These are phyloP conservation scores for Zychaea mexicana DNA, from an alignment of 371 early-diverging fungal genomes.

Conservation along the genomic window DNA sequence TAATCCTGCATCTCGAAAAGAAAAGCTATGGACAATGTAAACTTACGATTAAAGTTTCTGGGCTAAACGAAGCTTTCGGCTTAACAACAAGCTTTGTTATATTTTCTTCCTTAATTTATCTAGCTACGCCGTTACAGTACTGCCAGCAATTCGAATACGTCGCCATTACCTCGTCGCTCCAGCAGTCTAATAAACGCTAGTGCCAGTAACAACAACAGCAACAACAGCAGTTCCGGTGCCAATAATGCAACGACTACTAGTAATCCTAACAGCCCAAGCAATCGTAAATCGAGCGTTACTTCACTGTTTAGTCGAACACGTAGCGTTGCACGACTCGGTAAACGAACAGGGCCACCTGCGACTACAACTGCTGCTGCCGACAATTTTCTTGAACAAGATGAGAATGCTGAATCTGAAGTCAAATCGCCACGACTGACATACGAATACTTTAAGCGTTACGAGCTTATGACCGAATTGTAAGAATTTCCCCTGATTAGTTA, in stretches of 20 bases:
- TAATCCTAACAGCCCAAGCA: neutral
- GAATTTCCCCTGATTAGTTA: too few species aligned
- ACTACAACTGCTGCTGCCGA: neutral
- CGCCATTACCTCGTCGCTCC: neutral
- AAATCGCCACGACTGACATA: constrained; percentile 11
- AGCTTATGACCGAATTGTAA: constrained; percentile 27
- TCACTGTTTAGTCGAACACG: constrained; percentile 4
- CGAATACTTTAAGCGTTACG: constrained; percentile 21
- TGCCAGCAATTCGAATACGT: neutral
- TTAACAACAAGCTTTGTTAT: too few species aligned
- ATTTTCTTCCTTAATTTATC: too few species aligned
- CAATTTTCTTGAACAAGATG: constrained; percentile 10
- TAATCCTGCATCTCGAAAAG: too few species aligned
- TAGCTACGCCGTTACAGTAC: constrained; percentile 1
- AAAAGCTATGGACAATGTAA: neutral
- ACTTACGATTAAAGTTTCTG: too few species aligned
- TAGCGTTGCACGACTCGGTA: neutral
- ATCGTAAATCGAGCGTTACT: constrained; percentile 36
- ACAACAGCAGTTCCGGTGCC: neutral
- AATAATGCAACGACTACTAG: neutral
- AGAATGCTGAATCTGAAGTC: constrained; percentile 9
- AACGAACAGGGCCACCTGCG: neutral
- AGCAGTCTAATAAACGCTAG: neutral
- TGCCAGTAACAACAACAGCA: neutral
- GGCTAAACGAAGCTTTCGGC: too few species aligned